These are phyloP conservation scores for Smittium mucronatum DNA, from an alignment of 371 early-diverging fungal species.

Conservation along the genomic window DNA sequence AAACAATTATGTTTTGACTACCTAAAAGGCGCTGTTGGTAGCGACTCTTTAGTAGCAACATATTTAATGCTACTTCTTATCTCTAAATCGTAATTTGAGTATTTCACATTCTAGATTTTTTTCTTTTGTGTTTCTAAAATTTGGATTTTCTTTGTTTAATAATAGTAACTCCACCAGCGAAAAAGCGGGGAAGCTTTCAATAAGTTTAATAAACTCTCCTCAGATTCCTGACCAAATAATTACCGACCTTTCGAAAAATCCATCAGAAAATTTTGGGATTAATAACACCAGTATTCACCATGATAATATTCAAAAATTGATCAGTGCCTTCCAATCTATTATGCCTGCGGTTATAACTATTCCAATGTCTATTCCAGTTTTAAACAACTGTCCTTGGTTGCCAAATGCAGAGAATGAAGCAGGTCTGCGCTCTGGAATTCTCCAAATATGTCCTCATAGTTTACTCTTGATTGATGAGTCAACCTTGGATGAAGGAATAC, in stretches of 20 bases:
- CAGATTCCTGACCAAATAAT: background rate
- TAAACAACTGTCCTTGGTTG: constrained; percentile 22
- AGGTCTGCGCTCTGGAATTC: constrained; percentile 31
- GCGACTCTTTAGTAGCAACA: constrained; percentile 29
- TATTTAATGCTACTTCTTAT: constrained; percentile 28
- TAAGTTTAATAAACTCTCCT: constrained; percentile 28
- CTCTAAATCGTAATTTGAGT: constrained; percentile 19
- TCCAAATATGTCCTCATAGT: constrained; percentile 37
- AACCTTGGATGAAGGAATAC: constrained; percentile 36
- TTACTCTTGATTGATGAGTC: constrained; percentile 39
- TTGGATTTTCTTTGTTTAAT: too few relatives aligned
- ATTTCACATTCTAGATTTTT: constrained; percentile 1
- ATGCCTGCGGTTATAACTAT: constrained; percentile 25
- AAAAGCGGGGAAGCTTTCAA: constrained; percentile 30
- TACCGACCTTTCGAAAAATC: background rate
- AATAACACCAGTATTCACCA: constrained; percentile 16
- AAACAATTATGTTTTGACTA: background rate
- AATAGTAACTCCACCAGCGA: background rate
- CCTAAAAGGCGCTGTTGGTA: constrained; percentile 15
- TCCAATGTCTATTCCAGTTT: constrained; percentile 25
- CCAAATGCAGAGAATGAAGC: constrained; percentile 31
- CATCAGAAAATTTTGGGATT: background rate
- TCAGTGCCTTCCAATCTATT: constrained; percentile 20
- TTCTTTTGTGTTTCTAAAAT: too few relatives aligned
- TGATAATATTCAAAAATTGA: constrained; percentile 15